phyloP scores from a whole-genome alignment of 192 early-diverging fungal species.

The Gamsiella multidivaricata region DNA sequence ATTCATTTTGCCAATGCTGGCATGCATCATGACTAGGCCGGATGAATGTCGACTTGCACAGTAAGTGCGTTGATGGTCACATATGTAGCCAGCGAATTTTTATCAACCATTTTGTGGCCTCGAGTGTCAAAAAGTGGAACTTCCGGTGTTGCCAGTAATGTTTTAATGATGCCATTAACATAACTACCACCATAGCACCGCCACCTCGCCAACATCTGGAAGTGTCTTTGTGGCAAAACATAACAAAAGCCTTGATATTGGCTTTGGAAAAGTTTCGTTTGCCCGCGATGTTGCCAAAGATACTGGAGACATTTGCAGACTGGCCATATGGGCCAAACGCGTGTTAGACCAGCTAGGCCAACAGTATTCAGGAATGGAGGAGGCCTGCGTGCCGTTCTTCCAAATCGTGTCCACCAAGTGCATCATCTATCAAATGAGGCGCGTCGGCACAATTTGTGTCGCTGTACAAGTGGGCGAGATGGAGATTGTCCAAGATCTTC shows the following conservation, averaged over 20 bases:
- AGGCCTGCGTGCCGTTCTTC: neutral
- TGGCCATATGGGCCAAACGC: conserved; percentile 4
- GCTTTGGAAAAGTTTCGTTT: conserved; percentile 6
- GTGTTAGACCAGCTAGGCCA: neutral
- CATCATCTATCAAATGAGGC: neutral
- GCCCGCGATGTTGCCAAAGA: neutral
- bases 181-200: neutral
- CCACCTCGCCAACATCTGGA: conserved; percentile 1
- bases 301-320: neutral
- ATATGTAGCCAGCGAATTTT: neutral
- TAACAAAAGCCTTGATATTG: neutral
- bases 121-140: no score
- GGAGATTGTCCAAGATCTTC: neutral
- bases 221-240: neutral
- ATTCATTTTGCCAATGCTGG: neutral
- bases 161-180: no score
- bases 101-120: neutral
- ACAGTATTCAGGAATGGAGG: neutral
- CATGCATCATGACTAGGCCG: neutral
- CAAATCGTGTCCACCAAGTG: neutral
- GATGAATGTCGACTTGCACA: neutral
- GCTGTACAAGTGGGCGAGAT: neutral
- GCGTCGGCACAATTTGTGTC: conserved; percentile 2
- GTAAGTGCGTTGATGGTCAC: neutral
- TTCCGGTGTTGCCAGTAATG: no score